phyloP scores from a whole-genome alignment of 176 grass and related monocot species.

The Poa pratensis region DNA sequence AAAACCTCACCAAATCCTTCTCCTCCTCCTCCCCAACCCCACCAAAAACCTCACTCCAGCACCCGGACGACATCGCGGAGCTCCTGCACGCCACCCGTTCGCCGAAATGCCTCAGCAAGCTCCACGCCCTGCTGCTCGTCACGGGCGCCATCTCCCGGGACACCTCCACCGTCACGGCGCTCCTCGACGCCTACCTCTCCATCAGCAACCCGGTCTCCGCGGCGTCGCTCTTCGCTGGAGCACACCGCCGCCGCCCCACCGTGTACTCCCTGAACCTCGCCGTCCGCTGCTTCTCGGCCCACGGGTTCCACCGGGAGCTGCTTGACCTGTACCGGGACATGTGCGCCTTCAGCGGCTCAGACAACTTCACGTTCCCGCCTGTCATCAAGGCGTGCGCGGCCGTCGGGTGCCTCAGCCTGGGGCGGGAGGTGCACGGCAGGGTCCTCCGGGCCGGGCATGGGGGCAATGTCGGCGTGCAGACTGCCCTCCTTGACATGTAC shows the following conservation, averaged over 20 bases:
- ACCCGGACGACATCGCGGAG: neutral
- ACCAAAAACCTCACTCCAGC: neutral
- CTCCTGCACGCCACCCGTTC: constrained; percentile 43
- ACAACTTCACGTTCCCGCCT: constrained; percentile 64
- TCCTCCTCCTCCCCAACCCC: neutral
- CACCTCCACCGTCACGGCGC: constrained; percentile 25
- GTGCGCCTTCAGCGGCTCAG: constrained; percentile 39
- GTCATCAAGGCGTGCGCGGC: constrained; percentile 69
- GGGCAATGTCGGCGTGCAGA: constrained; percentile 57
- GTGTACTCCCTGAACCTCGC: constrained; percentile 56
- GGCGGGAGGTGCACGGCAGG: constrained; percentile 61
- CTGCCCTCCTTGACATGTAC: constrained; percentile 70
- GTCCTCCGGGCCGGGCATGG: constrained; percentile 49
- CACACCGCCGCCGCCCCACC: neutral
- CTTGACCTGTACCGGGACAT: constrained; percentile 47
- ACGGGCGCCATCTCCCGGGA: constrained; percentile 34
- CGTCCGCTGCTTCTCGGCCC: constrained; percentile 58
- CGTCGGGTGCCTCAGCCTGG: constrained; percentile 40
- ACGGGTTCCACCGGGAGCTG: constrained; percentile 62
- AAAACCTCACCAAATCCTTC: constrained; percentile 1
- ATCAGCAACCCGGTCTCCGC: constrained; percentile 32
- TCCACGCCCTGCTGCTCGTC: constrained; percentile 55
- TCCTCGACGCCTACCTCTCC: constrained; percentile 48
- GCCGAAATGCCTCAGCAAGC: constrained; percentile 50
- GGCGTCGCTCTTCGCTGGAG: constrained; percentile 29